Evolutionary conservation across 2,329 filamentous ascomycete species (phyloP).

Genomic region (Thielaviopsis musarum): DNA sequence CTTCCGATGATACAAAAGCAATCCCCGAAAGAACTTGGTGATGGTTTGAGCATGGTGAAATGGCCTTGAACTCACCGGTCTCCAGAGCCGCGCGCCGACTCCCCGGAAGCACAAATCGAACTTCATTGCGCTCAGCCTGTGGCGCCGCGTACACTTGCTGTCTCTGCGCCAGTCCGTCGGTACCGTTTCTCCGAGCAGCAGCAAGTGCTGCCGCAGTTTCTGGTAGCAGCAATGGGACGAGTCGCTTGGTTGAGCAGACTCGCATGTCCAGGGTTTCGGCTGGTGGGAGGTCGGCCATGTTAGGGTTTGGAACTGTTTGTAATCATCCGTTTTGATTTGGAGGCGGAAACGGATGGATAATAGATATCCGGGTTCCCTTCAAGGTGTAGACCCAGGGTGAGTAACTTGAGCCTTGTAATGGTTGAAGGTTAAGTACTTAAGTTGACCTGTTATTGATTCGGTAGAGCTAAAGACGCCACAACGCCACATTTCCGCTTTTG

Average conservation of each 20-base stretch:
- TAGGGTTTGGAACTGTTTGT: too few relatives aligned
- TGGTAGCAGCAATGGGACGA: not conserved
- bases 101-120: slow-evolving; percentile 9
- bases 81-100: not conserved
- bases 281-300: too few relatives aligned
- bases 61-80: not conserved
- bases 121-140: slow-evolving; percentile 1
- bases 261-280: too few relatives aligned
- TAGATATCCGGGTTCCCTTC: too few relatives aligned
- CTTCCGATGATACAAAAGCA: not conserved
- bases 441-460: too few relatives aligned
- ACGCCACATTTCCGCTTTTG: too few relatives aligned
- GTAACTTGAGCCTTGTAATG: too few relatives aligned
- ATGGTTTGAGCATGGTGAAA: not conserved
- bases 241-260: not conserved
- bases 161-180: not conserved
- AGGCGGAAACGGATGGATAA: too few relatives aligned
- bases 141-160: not conserved
- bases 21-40: not conserved
- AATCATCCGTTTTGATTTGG: too few relatives aligned
- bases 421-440: too few relatives aligned
- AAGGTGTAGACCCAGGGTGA: too few relatives aligned
- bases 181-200: not conserved
- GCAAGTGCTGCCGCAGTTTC: not conserved
- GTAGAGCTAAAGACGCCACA: too few relatives aligned